These are phyloP conservation scores for Fusarium camptoceras DNA, from an alignment of 2,329 filamentous ascomycete species.

Conservation along the genomic window DNA sequence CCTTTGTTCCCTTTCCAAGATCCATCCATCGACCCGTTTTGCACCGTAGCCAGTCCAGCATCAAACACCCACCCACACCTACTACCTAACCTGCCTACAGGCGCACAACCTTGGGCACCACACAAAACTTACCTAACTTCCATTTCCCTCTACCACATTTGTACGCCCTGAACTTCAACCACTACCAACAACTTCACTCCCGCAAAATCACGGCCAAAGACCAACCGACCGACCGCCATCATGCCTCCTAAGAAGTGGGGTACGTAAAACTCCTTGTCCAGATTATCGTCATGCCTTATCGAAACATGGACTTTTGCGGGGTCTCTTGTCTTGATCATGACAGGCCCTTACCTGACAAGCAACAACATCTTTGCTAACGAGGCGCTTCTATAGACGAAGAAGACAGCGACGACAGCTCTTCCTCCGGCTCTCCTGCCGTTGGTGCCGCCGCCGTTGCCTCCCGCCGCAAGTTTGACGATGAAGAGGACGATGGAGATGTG, in stretches of 20 bases:
- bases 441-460: slow-evolving; percentile 54
- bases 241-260: slow-evolving; percentile 60
- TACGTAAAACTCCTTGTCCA: slow-evolving; percentile 47
- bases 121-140: slow-evolving; percentile 39
- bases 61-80: slow-evolving; percentile 36
- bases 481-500: slow-evolving; percentile 88
- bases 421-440: slow-evolving; percentile 53
- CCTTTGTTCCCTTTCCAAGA: slow-evolving; percentile 17
- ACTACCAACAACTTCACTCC: not conserved
- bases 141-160: slow-evolving; percentile 29
- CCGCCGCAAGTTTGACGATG: slow-evolving; percentile 83
- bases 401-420: slow-evolving; percentile 54
- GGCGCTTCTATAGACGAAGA: slow-evolving; percentile 52
- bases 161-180: slow-evolving; percentile 6
- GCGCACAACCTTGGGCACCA: slow-evolving; percentile 28
- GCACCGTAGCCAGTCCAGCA: slow-evolving; percentile 29
- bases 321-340: slow-evolving; percentile 3
- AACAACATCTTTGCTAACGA: slow-evolving; percentile 18
- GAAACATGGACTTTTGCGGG: slow-evolving; percentile 28
- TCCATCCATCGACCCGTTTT: slow-evolving; percentile 41
- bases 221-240: slow-evolving; percentile 47
- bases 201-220: slow-evolving; percentile 24
- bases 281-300: slow-evolving; percentile 21
- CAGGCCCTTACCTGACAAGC: not conserved
- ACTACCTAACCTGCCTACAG: not conserved